A percentile compares a stretch with the other conserved stretches of the same genome.
Evolutionary conservation across 352 stramenopile genomes (phyloP).

Genomic region (Globisporangium splendens): DNA sequence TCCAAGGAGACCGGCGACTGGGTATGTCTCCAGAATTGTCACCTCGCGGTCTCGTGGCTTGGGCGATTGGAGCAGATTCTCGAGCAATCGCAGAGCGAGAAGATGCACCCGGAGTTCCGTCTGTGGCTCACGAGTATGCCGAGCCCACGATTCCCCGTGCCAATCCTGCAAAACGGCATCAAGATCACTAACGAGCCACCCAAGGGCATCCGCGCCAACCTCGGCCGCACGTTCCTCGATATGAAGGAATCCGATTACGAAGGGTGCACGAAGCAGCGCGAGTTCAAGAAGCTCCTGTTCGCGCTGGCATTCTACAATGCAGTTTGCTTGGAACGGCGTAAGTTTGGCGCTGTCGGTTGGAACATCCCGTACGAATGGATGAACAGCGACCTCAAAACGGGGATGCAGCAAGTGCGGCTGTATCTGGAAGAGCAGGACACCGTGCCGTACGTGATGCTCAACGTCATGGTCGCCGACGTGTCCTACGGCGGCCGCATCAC

Average conservation of each 20-base stretch:
- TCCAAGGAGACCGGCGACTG: constrained; percentile 89
- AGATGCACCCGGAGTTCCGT: constrained; percentile 87
- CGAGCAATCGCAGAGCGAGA: constrained; percentile 61
- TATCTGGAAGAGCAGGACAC: constrained; percentile 93
- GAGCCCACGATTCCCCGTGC: constrained; percentile 87
- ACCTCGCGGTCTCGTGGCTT: constrained; percentile 90
- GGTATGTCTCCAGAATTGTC: constrained; percentile 95
- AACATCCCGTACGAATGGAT: constrained; percentile 97
- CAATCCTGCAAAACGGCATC: constrained; percentile 94
- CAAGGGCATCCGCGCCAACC: constrained; percentile 89
- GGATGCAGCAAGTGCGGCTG: constrained; percentile 89
- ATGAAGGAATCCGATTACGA: constrained; percentile 91
- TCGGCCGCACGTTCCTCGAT: constrained; percentile 91
- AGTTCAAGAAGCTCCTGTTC: constrained; percentile 92
- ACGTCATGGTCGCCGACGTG: constrained; percentile 94
- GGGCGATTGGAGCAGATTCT: constrained; percentile 87
- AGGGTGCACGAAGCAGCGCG: constrained; percentile 74
- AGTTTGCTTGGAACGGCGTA: constrained; percentile 91
- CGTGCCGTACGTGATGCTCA: constrained; percentile 92
- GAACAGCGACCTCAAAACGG: constrained; percentile 94
- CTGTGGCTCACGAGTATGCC: constrained; percentile 95
- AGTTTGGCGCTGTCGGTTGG: constrained; percentile 94
- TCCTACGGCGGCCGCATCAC: constrained; percentile 95
- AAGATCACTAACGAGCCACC: constrained; percentile 96
- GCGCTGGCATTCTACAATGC: constrained; percentile 94